Conservation (phyloP, 2,329 filamentous ascomycete species). For the Colletotrichum sp. region DNA sequence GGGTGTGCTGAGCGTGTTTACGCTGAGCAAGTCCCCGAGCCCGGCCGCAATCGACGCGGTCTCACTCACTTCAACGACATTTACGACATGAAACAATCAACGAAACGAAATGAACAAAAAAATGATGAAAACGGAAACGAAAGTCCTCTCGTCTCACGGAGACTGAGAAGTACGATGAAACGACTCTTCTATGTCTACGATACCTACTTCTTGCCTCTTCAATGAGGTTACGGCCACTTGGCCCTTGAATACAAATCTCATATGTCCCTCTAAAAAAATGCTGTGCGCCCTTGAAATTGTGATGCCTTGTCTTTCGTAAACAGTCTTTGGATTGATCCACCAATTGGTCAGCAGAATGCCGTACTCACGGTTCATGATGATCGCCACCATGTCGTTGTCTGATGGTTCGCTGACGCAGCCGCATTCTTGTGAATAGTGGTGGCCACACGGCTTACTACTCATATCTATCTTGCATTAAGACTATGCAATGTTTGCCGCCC, state of each 20-base stretch:
- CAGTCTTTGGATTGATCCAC: rapidly evolving
- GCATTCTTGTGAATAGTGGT: rapidly evolving
- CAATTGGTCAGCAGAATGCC: not conserved
- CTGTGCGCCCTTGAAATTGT: not conserved
- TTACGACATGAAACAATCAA: not conserved
- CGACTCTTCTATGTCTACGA: constrained; percentile 10
- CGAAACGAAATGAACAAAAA: constrained; percentile 2
- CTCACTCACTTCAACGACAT: not conserved
- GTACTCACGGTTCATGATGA: not conserved
- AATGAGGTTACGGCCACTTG: constrained; percentile 8
- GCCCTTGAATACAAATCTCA: constrained; percentile 13
- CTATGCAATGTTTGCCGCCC: not conserved
- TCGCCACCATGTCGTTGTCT: not conserved
- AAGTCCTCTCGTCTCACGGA: not conserved
- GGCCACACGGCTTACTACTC: not conserved
- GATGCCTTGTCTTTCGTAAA: rapidly evolving
- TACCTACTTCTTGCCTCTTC: constrained; percentile 14
- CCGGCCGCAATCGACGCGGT: not conserved
- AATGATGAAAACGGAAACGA: not conserved
- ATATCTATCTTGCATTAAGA: rapidly evolving
- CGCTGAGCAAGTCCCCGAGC: constrained; percentile 1
- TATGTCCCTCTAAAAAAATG: not conserved
- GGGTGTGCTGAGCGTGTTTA: constrained; percentile 8
- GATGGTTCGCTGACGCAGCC: not conserved
- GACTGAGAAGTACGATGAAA: constrained; percentile 17